Base-by-base conservation (phyloP, 1,284 basidiomycete genomes). In the Cutaneotrichosporon sp. region DNA sequence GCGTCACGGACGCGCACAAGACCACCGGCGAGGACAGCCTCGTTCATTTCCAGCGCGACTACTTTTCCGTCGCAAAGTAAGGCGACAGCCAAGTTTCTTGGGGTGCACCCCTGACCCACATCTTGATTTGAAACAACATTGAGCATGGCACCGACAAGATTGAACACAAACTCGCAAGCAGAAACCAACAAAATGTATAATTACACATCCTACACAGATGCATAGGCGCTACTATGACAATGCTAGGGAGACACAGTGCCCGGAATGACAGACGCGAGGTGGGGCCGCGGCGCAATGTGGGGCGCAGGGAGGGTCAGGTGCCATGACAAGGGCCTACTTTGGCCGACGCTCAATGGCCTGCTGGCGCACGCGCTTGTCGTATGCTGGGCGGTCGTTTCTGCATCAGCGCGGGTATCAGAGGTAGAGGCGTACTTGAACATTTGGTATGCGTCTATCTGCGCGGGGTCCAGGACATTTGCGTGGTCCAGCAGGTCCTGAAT, bases 401-500 rank as follows among this genome's bases (percentile, higher is more conserved):
- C 26, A 30, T 30, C 26, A 30, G 26, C 26, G 26, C 26, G n/a
- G n/a, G 26, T 30, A 10, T 7, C 26, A 5, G 7, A 8, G 7
- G 15, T 21, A 12, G 33, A 2, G 23, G 77, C 88, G 68, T 67
- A 93, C 90, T 94, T 94, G 81, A 92, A 97, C 84, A 96, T 88
- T 41, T 90, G 90, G 75, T 96, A 97, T 5, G 94, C 93, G 62
- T 97, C 93, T 56, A 91, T 90, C 74, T 97, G 93, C 0, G 93
- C 93, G 1, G 93, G 93, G 75, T 97, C 93, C 56, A 85, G 85
- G 40, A 92, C 87, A 68, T 97, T 97, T 8, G 93, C 92, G 65
- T 97, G 89, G 67, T 93, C 87, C 49, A 97, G 78, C 8, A 97
- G 78, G 66, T 96, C 92, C 74, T 97, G 93, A 55, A 97, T 90